A percentile compares a stretch with the other conserved stretches of the same genome.
These are phyloP conservation scores for Macrocystidia cucumis DNA, from an alignment of 1,284 basidiomycete genomes.

Conservation along the genomic window DNA sequence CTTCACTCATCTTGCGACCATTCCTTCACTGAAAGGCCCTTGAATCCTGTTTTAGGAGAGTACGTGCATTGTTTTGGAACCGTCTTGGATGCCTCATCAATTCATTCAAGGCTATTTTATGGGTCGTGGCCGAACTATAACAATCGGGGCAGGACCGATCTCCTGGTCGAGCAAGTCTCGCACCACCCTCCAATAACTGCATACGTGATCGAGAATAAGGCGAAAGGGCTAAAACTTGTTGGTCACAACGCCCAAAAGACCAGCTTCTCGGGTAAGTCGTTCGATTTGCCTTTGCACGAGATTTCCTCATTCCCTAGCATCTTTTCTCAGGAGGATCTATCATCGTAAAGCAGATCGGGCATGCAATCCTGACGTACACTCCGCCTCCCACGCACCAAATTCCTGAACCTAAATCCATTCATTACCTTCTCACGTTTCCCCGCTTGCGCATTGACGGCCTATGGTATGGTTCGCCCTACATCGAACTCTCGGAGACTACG, in stretches of 20 bases:
- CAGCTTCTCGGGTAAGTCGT: conserved; percentile 66
- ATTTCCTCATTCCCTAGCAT: conserved; percentile 5
- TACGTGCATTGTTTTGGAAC: conserved; percentile 38
- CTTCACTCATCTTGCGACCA: conserved; percentile 9
- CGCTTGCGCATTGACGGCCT: conserved; percentile 58
- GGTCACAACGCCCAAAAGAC: conserved; percentile 98
- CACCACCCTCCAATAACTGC: conserved; percentile 90
- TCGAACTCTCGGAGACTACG: conserved; percentile 82
- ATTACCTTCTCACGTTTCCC: conserved; percentile 91
- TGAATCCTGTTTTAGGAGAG: conserved; percentile 96
- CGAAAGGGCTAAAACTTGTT: conserved; percentile 73
- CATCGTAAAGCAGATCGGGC: conserved; percentile 93
- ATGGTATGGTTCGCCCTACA: conserved; percentile 71
- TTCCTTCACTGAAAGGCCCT: conserved; percentile 72
- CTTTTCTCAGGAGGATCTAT: conserved; percentile 49
- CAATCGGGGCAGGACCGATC: conserved; percentile 76
- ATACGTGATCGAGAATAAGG: conserved; percentile 79
- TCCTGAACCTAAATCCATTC: conserved; percentile 51
- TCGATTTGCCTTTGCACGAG: not conserved
- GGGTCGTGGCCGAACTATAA: conserved; percentile 83
- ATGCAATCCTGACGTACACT: conserved; percentile 76
- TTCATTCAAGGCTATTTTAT: conserved; percentile 67
- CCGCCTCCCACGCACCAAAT: no score
- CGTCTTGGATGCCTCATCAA: conserved; percentile 2
- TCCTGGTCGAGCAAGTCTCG: conserved; percentile 96